phyloP scores from a whole-genome alignment of 306 rosid genomes.

The Glycine latifolia region DNA sequence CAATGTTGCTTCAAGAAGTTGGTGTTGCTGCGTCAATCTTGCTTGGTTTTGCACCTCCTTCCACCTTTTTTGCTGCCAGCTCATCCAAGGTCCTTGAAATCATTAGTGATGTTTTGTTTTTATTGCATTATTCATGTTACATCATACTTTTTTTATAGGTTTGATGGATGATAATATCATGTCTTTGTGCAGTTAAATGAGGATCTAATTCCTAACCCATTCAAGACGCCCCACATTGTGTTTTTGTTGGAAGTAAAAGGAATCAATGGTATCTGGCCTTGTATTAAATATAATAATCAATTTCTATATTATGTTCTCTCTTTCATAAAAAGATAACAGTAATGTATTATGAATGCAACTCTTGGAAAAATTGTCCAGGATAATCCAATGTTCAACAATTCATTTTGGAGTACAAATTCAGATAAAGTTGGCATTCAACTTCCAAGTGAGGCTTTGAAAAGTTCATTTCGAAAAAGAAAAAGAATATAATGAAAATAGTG shows the following conservation, averaged over 20 bases:
- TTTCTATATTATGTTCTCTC: slow-evolving; percentile 21
- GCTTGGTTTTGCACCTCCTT: too few species aligned
- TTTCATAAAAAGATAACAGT: slow-evolving; percentile 28
- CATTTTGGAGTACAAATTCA: too few species aligned
- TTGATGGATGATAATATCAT: slow-evolving; percentile 40
- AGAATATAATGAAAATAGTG: slow-evolving; percentile 23
- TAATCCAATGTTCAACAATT: too few species aligned
- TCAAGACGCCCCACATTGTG: slow-evolving; percentile 85
- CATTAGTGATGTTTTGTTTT: too few species aligned
- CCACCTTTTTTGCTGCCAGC: too few species aligned
- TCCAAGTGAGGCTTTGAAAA: not conserved
- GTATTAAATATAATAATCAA: slow-evolving; percentile 24
- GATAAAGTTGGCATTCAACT: too few species aligned
- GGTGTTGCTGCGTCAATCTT: too few species aligned
- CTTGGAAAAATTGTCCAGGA: slow-evolving; percentile 41
- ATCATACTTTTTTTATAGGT: slow-evolving; percentile 32
- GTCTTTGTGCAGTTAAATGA: slow-evolving; percentile 77
- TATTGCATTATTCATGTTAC: not conserved
- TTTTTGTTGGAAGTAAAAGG: slow-evolving; percentile 32
- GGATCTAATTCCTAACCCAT: slow-evolving; percentile 85
- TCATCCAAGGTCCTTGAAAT: too few species aligned
- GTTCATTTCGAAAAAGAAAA: slow-evolving; percentile 27
- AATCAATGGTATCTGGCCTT: slow-evolving; percentile 61
- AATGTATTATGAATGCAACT: slow-evolving; percentile 57
- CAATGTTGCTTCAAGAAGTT: too few species aligned